Evolutionary conservation across 2,329 filamentous ascomycete genomes (phyloP).

Genomic region (Akanthomyces lecanii): DNA sequence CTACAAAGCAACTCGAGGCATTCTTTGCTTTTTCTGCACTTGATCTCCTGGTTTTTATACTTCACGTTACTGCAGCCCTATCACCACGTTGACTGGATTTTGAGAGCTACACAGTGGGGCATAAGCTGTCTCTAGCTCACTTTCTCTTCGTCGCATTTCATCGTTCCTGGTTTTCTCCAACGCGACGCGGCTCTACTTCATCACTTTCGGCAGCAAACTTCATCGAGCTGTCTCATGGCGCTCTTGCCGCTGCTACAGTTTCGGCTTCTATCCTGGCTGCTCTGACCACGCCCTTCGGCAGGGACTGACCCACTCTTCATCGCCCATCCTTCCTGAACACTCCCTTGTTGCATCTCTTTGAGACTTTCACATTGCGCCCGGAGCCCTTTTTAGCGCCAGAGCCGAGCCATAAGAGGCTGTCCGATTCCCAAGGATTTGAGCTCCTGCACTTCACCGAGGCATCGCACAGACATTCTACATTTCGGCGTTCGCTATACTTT

Average conservation of each 20-base stretch:
- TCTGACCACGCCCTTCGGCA: not conserved
- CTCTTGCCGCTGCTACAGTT: not conserved
- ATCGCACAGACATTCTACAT: not conserved
- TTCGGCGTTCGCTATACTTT: not conserved
- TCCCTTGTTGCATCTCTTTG: not conserved
- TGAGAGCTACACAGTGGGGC: slow-evolving; percentile 9
- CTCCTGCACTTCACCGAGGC: too few species aligned
- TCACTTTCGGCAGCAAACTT: not conserved
- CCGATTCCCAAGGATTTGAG: not conserved
- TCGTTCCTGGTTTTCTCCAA: not conserved
- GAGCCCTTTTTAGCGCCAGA: not conserved
- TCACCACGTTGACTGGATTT: not conserved
- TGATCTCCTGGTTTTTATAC: too few species aligned
- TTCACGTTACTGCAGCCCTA: not conserved
- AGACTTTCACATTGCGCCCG: not conserved
- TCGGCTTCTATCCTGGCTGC: not conserved
- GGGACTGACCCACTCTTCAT: not conserved
- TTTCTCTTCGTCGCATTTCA: not conserved
- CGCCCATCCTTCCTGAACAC: not conserved
- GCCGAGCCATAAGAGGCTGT: not conserved
- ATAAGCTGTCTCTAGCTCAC: slow-evolving; percentile 4
- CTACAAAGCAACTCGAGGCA: not conserved
- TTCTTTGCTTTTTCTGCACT: not conserved
- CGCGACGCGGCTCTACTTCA: not conserved
- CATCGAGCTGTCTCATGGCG: not conserved